Evolutionary conservation across 2,329 filamentous ascomycete species (phyloP).

Genomic region (Diaporthe citriasiana): DNA sequence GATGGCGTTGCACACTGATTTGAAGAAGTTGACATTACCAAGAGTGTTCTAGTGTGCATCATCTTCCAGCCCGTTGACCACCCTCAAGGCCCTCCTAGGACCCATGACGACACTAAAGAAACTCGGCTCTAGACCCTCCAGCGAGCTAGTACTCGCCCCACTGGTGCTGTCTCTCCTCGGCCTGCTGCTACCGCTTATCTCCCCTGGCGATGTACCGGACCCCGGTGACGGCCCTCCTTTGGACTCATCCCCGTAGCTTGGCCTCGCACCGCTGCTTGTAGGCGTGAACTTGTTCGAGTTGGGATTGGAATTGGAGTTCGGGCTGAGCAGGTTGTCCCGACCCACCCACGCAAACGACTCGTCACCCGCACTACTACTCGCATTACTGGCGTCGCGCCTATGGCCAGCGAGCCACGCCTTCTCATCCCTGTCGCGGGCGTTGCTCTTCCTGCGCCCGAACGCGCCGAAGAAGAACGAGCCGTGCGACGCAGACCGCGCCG

Average conservation of each 20-base stretch:
- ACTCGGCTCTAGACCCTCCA: conserved; percentile 67
- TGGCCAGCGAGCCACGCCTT: conserved; percentile 38
- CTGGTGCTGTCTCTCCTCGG: conserved; percentile 51
- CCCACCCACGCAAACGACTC: conserved; percentile 45
- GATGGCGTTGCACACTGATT: not conserved
- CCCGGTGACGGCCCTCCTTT: conserved; percentile 44
- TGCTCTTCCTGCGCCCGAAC: conserved; percentile 46
- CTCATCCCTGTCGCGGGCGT: conserved; percentile 25
- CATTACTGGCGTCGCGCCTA: conserved; percentile 36
- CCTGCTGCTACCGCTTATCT: conserved; percentile 44
- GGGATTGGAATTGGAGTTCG: conserved; percentile 43
- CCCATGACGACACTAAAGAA: conserved; percentile 76
- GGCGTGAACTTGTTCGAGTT: conserved; percentile 30
- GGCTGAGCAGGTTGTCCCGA: conserved; percentile 44
- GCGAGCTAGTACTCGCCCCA: conserved; percentile 54
- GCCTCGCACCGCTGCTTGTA: conserved; percentile 34
- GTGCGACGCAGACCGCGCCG: conserved; percentile 53
- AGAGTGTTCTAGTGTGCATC: conserved; percentile 33
- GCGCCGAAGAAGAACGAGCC: conserved; percentile 48
- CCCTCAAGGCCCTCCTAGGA: conserved; percentile 74
- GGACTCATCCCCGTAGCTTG: conserved; percentile 32
- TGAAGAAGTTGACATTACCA: not conserved
- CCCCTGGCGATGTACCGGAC: conserved; percentile 44
- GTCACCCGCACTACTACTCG: conserved; percentile 42
- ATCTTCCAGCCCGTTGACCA: conserved; percentile 65